Percentiles rank a stretch among this genome's conserved stretches.
Conservation (phyloP, 352 stramenopile genomes). For the Phytophthora constricta region DNA sequence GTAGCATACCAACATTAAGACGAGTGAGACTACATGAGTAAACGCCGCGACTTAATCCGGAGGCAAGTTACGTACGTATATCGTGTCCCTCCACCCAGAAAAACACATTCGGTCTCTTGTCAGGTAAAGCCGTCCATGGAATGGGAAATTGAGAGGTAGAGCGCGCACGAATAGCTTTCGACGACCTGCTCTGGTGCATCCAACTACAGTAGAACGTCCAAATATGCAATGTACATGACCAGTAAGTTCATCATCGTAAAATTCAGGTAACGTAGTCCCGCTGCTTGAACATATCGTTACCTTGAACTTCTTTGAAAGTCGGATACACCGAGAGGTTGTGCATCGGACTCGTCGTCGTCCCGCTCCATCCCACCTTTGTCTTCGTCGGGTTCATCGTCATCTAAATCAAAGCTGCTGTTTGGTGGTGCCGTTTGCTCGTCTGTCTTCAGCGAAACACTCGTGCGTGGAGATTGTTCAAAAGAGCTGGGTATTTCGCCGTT, state of each 20-base stretch:
- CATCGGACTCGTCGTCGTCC: slow-evolving; percentile 52
- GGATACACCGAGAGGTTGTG: slow-evolving; percentile 58
- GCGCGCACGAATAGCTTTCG: slow-evolving; percentile 83
- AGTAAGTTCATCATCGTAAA: too few species aligned
- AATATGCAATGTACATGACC: too few species aligned
- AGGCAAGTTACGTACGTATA: slow-evolving; percentile 55
- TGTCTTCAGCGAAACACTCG: not conserved
- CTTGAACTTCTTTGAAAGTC: slow-evolving; percentile 89
- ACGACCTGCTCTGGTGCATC: slow-evolving; percentile 79
- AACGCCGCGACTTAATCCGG: not conserved
- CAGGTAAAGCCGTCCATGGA: slow-evolving; percentile 82
- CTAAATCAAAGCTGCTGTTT: slow-evolving; percentile 14
- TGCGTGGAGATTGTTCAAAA: slow-evolving; percentile 18
- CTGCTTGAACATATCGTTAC: too few species aligned
- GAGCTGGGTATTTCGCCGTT: slow-evolving; percentile 12
- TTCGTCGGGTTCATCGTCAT: slow-evolving; percentile 10
- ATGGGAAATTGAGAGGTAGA: slow-evolving; percentile 84
- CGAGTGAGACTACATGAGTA: not conserved
- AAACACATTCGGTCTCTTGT: slow-evolving; percentile 83
- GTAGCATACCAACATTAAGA: slow-evolving; percentile 11
- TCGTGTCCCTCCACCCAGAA: slow-evolving; percentile 80
- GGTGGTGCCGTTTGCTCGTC: slow-evolving; percentile 1
- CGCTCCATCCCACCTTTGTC: slow-evolving; percentile 27
- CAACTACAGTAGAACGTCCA: slow-evolving; percentile 50
- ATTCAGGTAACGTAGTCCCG: slow-evolving; percentile 7